Evolutionary conservation across 2,329 filamentous ascomycete genomes (phyloP).

Genomic region (Didymella pinodella): DNA sequence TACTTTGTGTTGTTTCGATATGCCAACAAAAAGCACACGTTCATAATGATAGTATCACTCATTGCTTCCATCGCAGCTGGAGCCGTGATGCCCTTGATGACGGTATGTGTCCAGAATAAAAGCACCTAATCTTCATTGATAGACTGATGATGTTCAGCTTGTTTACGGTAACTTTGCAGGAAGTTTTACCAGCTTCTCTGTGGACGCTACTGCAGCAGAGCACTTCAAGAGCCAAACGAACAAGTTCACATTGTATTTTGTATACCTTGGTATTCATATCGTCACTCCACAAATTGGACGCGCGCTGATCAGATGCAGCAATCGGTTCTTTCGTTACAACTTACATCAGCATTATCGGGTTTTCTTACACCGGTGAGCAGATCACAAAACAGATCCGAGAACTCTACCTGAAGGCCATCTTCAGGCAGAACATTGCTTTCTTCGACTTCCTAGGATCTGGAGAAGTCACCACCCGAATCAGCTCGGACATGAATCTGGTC

Average conservation of each 20-base stretch:
- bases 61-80: slow-evolving; percentile 75
- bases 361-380: slow-evolving; percentile 71
- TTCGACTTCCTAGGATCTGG: slow-evolving; percentile 89
- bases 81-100: slow-evolving; percentile 78
- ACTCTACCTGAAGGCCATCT: slow-evolving; percentile 70
- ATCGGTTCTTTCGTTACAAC: slow-evolving; percentile 70
- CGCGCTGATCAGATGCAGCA: slow-evolving; percentile 24
- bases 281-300: no score
- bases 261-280: slow-evolving; percentile 46
- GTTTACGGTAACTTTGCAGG: slow-evolving; percentile 52
- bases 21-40: slow-evolving; percentile 51
- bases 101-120: slow-evolving; percentile 49
- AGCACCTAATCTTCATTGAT: not conserved
- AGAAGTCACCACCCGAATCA: slow-evolving; percentile 95
- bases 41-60: slow-evolving; percentile 60
- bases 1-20: slow-evolving; percentile 59
- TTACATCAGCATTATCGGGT: slow-evolving; percentile 77
- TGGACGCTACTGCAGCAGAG: slow-evolving; percentile 36
- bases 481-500: slow-evolving; percentile 90
- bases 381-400: slow-evolving; percentile 56
- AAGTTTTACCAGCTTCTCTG: slow-evolving; percentile 47
- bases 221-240: slow-evolving; percentile 44
- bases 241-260: slow-evolving; percentile 48
- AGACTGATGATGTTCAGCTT: slow-evolving; percentile 29
- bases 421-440: slow-evolving; percentile 54